phyloP scores from a whole-genome alignment of 768 basidiomycete species.

The Boletus huronensis region DNA sequence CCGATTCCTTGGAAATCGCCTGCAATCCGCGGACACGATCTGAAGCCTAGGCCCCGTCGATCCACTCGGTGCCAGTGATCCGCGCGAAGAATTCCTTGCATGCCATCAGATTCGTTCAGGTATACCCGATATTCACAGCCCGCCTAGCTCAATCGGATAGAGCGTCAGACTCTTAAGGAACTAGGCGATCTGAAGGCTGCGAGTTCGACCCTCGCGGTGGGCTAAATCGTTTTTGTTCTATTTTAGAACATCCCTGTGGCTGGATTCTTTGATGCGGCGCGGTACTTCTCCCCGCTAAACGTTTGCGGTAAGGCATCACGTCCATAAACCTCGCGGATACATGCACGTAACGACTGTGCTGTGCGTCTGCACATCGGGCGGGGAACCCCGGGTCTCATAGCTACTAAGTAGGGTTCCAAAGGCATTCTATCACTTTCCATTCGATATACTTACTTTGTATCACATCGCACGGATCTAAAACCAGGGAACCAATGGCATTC shows the following conservation, averaged over 20 bases:
- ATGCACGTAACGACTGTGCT: too few relatives aligned
- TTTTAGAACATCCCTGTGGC: neutral
- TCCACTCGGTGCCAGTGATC: neutral
- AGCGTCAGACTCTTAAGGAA: conserved; percentile 58
- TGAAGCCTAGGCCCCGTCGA: neutral
- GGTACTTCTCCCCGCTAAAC: neutral
- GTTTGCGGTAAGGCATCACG: too few relatives aligned
- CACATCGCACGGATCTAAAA: too few relatives aligned
- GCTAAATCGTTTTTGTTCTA: conserved; percentile 35
- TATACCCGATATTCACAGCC: conserved; percentile 27
- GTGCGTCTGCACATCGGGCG: too few relatives aligned
- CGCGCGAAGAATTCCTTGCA: neutral
- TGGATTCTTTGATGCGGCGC: neutral
- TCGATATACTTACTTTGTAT: too few relatives aligned
- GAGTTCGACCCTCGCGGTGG: conserved; percentile 65
- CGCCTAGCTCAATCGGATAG: conserved; percentile 68
- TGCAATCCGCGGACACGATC: neutral
- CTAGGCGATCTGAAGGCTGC: conserved; percentile 55
- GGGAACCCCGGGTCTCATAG: too few relatives aligned
- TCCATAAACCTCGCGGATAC: too few relatives aligned
- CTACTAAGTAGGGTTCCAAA: too few relatives aligned
- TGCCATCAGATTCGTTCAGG: too few relatives aligned
- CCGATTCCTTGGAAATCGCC: neutral
- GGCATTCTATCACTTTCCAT: too few relatives aligned
- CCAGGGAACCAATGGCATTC: too few relatives aligned